phyloP scores from a whole-genome alignment of 2,329 filamentous ascomycete species.

The Akanthomyces lecanii region DNA sequence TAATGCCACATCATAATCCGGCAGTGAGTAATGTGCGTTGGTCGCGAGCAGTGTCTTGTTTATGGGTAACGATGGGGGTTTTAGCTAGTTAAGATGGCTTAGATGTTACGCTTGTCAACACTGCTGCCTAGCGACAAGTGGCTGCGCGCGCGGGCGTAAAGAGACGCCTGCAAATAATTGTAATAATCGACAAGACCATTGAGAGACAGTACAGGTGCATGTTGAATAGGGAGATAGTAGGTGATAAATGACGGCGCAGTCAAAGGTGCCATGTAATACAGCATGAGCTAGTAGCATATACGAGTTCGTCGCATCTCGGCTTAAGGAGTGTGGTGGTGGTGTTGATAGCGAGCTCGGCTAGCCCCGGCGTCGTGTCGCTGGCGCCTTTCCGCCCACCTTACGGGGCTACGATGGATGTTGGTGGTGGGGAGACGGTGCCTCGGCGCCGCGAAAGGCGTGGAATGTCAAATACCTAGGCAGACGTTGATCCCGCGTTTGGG shows the following conservation, averaged over 20 bases:
- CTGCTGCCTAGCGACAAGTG: too few relatives aligned
- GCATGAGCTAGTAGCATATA: background rate
- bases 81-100: too few relatives aligned
- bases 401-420: background rate
- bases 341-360: conserved; percentile 2
- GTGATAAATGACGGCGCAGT: background rate
- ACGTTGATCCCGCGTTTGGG: too few relatives aligned
- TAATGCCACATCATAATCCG: too few relatives aligned
- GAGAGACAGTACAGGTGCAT: background rate
- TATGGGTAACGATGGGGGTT: too few relatives aligned
- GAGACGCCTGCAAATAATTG: too few relatives aligned
- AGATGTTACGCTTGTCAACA: too few relatives aligned
- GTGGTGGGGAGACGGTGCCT: background rate
- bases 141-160: too few relatives aligned
- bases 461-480: background rate
- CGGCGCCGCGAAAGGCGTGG: background rate
- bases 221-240: background rate
- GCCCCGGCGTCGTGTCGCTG: conserved; percentile 12
- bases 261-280: background rate
- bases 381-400: conserved; percentile 11
- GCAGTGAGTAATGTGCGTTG: too few relatives aligned
- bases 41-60: too few relatives aligned
- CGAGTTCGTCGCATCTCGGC: background rate
- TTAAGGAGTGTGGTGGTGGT: background rate
- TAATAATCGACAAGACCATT: too few relatives aligned